These are phyloP conservation scores for Madurella fahalii DNA, from an alignment of 2,329 filamentous ascomycete species.

Conservation along the genomic window DNA sequence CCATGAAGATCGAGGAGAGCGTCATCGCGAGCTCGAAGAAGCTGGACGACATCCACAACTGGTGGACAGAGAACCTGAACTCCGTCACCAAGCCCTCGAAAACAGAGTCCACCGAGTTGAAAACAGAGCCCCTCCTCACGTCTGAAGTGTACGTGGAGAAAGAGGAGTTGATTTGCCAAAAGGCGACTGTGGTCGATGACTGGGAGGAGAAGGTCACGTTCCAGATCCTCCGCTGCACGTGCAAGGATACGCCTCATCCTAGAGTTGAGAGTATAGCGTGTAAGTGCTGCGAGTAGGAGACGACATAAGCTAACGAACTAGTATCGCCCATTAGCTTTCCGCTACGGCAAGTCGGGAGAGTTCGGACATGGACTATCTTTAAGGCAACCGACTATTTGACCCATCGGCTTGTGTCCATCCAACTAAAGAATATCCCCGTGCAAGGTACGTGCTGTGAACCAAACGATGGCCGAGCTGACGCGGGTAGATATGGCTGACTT, in stretches of 20 bases:
- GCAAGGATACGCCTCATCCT: neutral
- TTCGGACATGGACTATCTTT: conserved; percentile 11
- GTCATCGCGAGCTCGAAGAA: conserved; percentile 2
- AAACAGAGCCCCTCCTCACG: too few relatives aligned
- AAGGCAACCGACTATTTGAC: conserved; percentile 8
- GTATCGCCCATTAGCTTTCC: conserved; percentile 16
- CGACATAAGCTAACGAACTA: neutral
- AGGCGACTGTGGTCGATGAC: neutral
- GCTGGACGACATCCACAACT: conserved; percentile 14
- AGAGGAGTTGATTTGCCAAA: too few relatives aligned
- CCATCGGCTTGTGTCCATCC: conserved; percentile 1
- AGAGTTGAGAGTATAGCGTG: conserved; percentile 1
- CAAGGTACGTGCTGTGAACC: neutral
- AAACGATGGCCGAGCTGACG: too few relatives aligned
- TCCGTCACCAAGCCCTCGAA: neutral
- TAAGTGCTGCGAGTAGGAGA: neutral
- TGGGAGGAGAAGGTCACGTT: neutral
- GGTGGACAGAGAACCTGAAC: conserved; percentile 16
- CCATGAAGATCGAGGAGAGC: conserved; percentile 13
- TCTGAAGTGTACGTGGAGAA: too few relatives aligned
- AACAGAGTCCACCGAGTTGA: neutral
- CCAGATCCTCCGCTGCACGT: conserved; percentile 5
- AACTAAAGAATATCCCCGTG: neutral
- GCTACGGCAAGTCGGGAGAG: conserved; percentile 2
- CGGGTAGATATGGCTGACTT: conserved; percentile 1